Evolutionary conservation across 331 rosid genomes (phyloP), one percentile per base, ranked within the genome.

Genomic region (Quercus tomentella): DNA sequence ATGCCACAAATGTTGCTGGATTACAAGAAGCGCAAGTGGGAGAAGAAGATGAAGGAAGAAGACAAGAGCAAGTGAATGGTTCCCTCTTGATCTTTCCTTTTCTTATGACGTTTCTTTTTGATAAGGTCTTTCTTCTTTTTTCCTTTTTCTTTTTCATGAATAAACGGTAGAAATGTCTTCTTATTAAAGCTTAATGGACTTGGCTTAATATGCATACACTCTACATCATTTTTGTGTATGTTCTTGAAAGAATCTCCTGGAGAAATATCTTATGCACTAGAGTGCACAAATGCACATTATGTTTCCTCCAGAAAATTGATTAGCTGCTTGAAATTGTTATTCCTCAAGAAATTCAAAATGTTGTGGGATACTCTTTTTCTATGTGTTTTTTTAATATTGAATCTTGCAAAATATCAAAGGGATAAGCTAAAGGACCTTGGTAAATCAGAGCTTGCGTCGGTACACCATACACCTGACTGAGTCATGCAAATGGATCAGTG

Each of bases 21-120:
- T 54, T 81, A 80, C 87, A 91, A 91, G 89, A 91, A 89, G 86
- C 91, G 89, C 76, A 85, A 43, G 83, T 89, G 93, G 96, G 89
- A 74, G 84, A 91, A 91, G 88, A 89, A 91, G 91, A 89, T 91
- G 93, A 91, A 91, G 86, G 93, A 89, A 75, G 95, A 89, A 82
- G 95, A 89, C 83, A 91, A 91, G 86, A 82, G 55, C 18, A 91
- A 85, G 26, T 67, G 72, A 81, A 79, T 41, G 18, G 52, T 9
- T 62, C 18, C 72, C 76, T 31, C 18, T 79, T 49, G 10, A 67
- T 28, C 7, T 21, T 86, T 41, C 75, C 58, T 77, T 61, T 68
- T 17, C 70, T 69, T 15, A 9, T 49, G 21, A 55, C 65, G 10
- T 81, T 49, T 21, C 69, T 63, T 56, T 54, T 70, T 66, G 79